These are phyloP conservation scores for Mrakia blollopis DNA, from an alignment of 768 basidiomycete species.

Conservation along the genomic window DNA sequence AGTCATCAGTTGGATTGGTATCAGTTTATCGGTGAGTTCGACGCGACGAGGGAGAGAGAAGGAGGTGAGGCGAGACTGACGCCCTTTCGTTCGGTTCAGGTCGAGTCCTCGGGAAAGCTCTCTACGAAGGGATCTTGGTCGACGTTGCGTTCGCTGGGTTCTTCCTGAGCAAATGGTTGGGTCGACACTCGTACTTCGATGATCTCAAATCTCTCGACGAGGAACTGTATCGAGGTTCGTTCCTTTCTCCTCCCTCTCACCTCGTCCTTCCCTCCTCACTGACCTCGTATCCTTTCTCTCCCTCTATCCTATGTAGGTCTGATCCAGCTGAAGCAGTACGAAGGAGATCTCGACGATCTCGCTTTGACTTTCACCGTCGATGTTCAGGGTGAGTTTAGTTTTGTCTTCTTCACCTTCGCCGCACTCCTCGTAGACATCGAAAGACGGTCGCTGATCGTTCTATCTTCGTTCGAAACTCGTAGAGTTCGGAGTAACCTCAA, in stretches of 20 bases:
- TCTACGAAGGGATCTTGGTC: slow-evolving; percentile 92
- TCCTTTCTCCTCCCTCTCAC: neutral
- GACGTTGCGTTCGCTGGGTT: slow-evolving; percentile 94
- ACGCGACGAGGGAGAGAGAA: neutral
- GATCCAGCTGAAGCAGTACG: slow-evolving; percentile 75
- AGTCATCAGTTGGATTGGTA: slow-evolving; percentile 33
- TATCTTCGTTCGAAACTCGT: neutral
- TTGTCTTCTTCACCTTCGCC: neutral
- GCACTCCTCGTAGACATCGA: slow-evolving; percentile 18
- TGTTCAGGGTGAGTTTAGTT: slow-evolving; percentile 60
- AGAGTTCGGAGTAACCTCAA: slow-evolving; percentile 78
- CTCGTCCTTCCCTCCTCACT: neutral
- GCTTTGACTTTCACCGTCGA: slow-evolving; percentile 84
- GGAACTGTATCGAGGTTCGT: slow-evolving; percentile 75
- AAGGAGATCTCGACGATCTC: slow-evolving; percentile 78
- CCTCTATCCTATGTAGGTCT: neutral
- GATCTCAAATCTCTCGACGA: slow-evolving; percentile 87
- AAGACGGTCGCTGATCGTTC: too few species aligned
- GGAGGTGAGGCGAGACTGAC: too few species aligned
- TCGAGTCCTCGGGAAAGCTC: slow-evolving; percentile 85
- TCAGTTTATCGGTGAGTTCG: slow-evolving; percentile 28
- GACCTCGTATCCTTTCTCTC: neutral
- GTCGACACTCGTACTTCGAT: slow-evolving; percentile 84
- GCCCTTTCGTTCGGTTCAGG: slow-evolving; percentile 53
- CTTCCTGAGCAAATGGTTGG: slow-evolving; percentile 75